Conservation (phyloP, 1,139 yeast species). For the Arxiozyma bovina region DNA sequence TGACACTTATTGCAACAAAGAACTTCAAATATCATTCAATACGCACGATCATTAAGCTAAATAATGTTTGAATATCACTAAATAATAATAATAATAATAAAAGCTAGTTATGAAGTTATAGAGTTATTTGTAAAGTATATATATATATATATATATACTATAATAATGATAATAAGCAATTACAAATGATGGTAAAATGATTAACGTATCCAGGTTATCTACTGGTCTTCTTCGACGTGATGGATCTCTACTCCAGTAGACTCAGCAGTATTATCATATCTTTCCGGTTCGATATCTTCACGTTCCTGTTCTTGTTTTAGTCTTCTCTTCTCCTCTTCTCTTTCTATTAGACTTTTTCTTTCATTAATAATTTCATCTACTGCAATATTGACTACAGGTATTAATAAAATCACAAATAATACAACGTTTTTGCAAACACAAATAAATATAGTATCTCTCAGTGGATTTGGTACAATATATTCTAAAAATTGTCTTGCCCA, state of each 20-base stretch:
- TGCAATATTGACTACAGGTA: constrained; percentile 17
- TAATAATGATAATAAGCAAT: neutral
- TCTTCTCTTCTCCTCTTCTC: constrained; percentile 2
- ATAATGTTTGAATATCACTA: too few species aligned
- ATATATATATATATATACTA: too few species aligned
- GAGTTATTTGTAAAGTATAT: too few species aligned
- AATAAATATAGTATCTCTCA: constrained; percentile 13
- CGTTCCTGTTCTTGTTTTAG: neutral
- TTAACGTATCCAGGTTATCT: neutral
- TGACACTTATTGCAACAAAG: neutral
- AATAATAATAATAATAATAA: too few species aligned
- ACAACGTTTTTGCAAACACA: constrained; percentile 17
- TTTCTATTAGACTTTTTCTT: constrained; percentile 3
- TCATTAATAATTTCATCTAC: constrained; percentile 13
- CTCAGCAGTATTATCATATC: neutral
- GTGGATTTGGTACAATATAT: constrained; percentile 21
- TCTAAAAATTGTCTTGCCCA: constrained; percentile 1
- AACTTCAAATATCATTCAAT: neutral
- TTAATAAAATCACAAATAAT: constrained; percentile 18
- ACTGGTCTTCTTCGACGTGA: neutral
- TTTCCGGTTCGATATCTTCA: neutral
- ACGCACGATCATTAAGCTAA: too few species aligned
- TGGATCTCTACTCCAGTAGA: neutral
- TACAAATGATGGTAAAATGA: too few species aligned
- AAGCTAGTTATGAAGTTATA: neutral